Evolutionary conservation across 2,329 filamentous ascomycete species (phyloP).

Genomic region (Phoma sp.): DNA sequence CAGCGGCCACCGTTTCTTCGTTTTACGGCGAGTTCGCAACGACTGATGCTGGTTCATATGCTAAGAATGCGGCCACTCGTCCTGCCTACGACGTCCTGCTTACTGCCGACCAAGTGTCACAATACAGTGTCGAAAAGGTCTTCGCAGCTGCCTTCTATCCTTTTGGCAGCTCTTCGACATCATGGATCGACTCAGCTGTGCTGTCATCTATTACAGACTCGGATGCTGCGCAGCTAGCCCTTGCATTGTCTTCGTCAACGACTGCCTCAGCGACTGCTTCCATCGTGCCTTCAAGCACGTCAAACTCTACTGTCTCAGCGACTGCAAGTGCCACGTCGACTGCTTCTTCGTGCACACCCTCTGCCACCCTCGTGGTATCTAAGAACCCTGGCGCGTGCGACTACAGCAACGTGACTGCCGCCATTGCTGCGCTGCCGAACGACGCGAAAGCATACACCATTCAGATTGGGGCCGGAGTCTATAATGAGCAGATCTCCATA

Average conservation of each 20-base stretch:
- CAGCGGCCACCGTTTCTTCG: conserved; percentile 28
- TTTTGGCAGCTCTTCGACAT: conserved; percentile 41
- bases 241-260: conserved; percentile 14
- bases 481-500: conserved; percentile 52
- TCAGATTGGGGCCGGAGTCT: conserved; percentile 50
- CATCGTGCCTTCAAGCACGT: conserved; percentile 11
- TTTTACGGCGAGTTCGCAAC: conserved; percentile 53
- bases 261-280: conserved; percentile 17
- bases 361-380: conserved; percentile 45
- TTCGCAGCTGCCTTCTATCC: conserved; percentile 45
- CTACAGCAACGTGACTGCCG: conserved; percentile 52
- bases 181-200: conserved; percentile 50
- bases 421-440: conserved; percentile 53
- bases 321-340: conserved; percentile 16
- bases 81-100: conserved; percentile 45
- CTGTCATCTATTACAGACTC: conserved; percentile 43
- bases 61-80: conserved; percentile 44
- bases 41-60: conserved; percentile 51
- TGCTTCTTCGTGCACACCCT: conserved; percentile 29
- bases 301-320: conserved; percentile 17
- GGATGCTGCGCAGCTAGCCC: conserved; percentile 31
- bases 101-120: conserved; percentile 43
- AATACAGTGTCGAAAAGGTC: conserved; percentile 43
- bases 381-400: conserved; percentile 40
- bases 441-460: conserved; percentile 52